Evolutionary conservation across 208 protist genomes (phyloP), one percentile per base, ranked within the genome.

Genomic region (Herpetomonas muscarum): DNA sequence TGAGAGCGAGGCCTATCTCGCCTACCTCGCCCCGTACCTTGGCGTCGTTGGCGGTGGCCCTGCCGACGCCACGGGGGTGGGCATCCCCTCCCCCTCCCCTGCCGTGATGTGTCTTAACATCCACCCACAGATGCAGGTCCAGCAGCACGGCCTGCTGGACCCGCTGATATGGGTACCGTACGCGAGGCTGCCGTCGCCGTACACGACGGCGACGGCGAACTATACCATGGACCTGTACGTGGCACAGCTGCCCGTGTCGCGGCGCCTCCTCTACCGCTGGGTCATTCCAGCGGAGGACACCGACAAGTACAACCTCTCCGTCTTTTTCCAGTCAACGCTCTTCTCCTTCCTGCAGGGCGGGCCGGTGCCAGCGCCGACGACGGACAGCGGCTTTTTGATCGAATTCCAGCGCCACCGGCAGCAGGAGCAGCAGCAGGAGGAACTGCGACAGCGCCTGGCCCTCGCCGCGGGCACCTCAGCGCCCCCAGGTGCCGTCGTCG

Each of bases 211-310:
- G 30, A 63, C 41, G n/a, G 58, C 66, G 13, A 63, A 64, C 52
- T 60, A 69, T 9, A 32, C 67, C 39, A 78, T 74, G 67, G 58
- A 64, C n/a, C 63, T 81, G 21, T 76, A 62, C 57, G 69, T 65
- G 21, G 32, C 78, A 0, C 50, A 30, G 41, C 61, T 92, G 25
- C 80, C 85, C 6, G 56, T 80, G 28, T 78, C 69, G 13, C 64
- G 74, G 17, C 64, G 68, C 3, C 55, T 63, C 31, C 48, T 92
- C 25, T 73, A 70, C 56, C 80, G 81, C 51, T 76, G 76, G 59
- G 70, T 79, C 13, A 56, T 92, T 15, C 85, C 85, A 1, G 80
- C 85, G 6, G 78, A 85, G 39, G 85, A 92, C 54, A 68, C 56
- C 2, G 78, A 78, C 31, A 62, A 47, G 26, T 92, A 81, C 60